Evolutionary conservation across 768 basidiomycete genomes (phyloP), one percentile per base, ranked within the genome.

Genomic region (Rhodotorula taiwanensis): DNA sequence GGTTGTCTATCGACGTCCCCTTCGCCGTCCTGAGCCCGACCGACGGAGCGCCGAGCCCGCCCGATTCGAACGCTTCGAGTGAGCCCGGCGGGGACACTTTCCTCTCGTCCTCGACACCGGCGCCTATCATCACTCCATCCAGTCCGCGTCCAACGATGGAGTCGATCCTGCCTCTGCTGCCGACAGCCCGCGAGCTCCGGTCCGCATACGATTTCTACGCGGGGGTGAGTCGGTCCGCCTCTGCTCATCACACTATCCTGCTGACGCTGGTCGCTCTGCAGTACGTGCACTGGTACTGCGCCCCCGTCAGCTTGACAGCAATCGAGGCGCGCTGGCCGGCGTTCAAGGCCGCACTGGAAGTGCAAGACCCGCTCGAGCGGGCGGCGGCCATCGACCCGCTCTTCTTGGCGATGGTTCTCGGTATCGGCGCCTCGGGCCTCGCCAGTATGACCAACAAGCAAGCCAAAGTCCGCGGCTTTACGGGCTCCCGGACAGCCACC

Each of bases 391-490:
- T 67, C 36, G 53, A 59, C 34, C 60, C 66, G 23, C 30, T 59
- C 36, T 44, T 49, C 33, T 20, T 52, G 43, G 56, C 66, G 3
- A 33, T 42, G 14, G 33, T 62, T 3, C 23, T 66, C 11, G 56
- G 27, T 18, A 30, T 54, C 8, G 48, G 52, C 28, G 56, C 60
- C 1, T 50, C 52, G 13, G 66, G 66, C 1, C 60, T 67, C 43
- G 45, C 60, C 2, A 55, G 36, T 42, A 62, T 67, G 66, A 36
- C 60, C 9, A 43, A 31, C 23, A 27, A 39, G n/a, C 60, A 61
- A 28, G 56, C 48, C 1, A 10, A 13, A 4, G 20, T 20, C 16
- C n/a, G 20, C 4, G 52, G 57, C 2, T 51, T 61, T 25, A 27
- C 49, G 5, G 60, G 55, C 5, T 47, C 59, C 50, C 63, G 63